Evolutionary conservation across 169 alveolate species (phyloP), one percentile per base, ranked within the genome.

Genomic region (Besnoitia besnoiti): DNA sequence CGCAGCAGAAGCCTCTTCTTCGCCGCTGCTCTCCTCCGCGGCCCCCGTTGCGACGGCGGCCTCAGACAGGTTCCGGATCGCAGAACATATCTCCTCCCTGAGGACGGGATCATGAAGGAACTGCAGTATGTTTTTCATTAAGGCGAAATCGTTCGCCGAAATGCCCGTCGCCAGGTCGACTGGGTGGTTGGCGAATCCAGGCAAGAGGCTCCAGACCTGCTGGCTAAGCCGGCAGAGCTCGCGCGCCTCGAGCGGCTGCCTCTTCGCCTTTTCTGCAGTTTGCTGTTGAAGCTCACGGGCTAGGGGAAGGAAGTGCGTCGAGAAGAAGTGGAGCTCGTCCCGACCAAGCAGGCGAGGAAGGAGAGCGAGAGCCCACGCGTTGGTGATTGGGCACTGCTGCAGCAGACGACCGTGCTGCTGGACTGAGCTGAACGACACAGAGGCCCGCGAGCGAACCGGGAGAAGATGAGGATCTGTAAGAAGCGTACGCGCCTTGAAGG

Each of bases 141-240:
- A 85, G 8, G 61, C 8, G 42, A 27, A 35, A 55, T 88, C 85
- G 35, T 67, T 30, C 14, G 14, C 59, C 51, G 40, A 0, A 44
- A 88, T 37, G 30, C 50, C 82, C 37, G 27, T 14, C 42, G 59
- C 39, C 19, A 88, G 42, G 85, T 88, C 92, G 0, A 88, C 37
- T 0, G 92, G 92, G 40, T 88, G 75, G 42, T 8, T 24, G 0
- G 85, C 1, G 85, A 88, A 88, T 2, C 85, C 85, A 0, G 92
- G 92, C 50, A 88, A 73, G 85, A 88, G 47, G 61, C 92, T 42
- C 92, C 92, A 88, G 24, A 88, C 61, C 75, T 88, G 92, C 85
- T 75, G 75, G 27, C 42, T 24, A 42, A 88, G 49, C 30, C 92
- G 67, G 62, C 73, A 61, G 44, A 67, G 77, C 5, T 88, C 92